Evolutionary conservation across 129 eudicot species (phyloP), one percentile per base, ranked within the genome.

Genomic region (Lactuca sativa): DNA sequence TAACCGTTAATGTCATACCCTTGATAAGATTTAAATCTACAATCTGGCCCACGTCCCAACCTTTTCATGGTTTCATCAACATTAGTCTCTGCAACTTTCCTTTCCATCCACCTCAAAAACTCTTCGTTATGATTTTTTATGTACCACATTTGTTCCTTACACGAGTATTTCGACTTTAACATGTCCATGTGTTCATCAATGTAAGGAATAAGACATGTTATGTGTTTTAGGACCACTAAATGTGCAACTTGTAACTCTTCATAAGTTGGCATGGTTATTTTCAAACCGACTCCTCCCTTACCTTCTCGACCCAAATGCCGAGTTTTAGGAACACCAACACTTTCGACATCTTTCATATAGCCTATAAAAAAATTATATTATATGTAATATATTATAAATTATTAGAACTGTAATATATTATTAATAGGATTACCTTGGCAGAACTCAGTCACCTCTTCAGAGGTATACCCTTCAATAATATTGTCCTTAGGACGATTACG

Each of bases 1-100:
- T 21, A 21, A 21, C 1, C 21, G 21, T 21, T 21, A 21, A 21
- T 21, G 21, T 21, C 34, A 2, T 70, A 57, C 4, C 15, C 36
- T 70, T 53, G 74, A 30, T 70, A 57, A 7, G 37, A 38, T 70
- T 10, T 56, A 7, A 57, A 56, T 1, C 33, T 11, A 41, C 13
- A 41, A 4, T 40, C 9, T 2, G 44, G 55, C 3, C 74, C 66
- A 0, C 18, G 7, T 4, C 54, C 44, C 3, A 40, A 14, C 18
- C 18, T 7, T 40, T 69, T 7, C 16, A 36, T 2, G 2, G 14
- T 16, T 41, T 63, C 1, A 41, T 18, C 68, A 55, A 21, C 21
- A 21, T 21, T 21, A 21, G 21, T 21, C 21, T 1, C 21, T 1
- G 21, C 21, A 0, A 21, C 65, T 33, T 43, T 56, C 3, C 30